Base-by-base conservation (phyloP, 441 rosid species). In the Biscutella laevigata region DNA sequence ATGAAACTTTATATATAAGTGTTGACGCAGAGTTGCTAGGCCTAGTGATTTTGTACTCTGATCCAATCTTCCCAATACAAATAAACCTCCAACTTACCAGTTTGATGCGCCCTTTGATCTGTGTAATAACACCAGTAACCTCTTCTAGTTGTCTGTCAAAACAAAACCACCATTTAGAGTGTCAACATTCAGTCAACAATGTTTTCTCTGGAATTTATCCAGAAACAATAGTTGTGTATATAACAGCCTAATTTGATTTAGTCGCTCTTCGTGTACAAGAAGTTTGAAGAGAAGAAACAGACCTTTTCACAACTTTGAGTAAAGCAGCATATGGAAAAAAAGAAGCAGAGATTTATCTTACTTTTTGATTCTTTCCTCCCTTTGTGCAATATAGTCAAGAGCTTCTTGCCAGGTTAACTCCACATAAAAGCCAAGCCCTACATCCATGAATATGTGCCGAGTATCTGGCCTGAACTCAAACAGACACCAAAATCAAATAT, bases 351-450 rank as follows among this genome's bases (percentile, higher is more conserved):
- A 28, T 39, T 4, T 44, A 54, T 34, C 29, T 13, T 67, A 86
- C 91, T 78, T 72, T 59, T 67, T 65, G 36, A 74, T 57, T 66
- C 67, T 75, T 68, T 84, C 92, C 61, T 86, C 94, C 65, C 84
- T 76, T 37, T 66, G 42, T 30, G 86, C 38, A 68, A 79, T 72
- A 63, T 68, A 76, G 25, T 68, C 73, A 59, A 88, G 71, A 62
- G 94, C 98, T 73, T 91, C 98, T 27, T 79, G 64, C 82, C 91
- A 74, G 30, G 95, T 77, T 63, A 84, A 82, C 71, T 86, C 91
- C 52, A 84, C 95, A 52, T 86, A 81, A 53, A 86, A 89, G 25
- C 95, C 94, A 5, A 86, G 77, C 26, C 94, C 97, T 59, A 86
- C 47, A 55, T 82, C 90, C 64, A 88, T 78, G 78, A 84, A 80